Conservation (phyloP, 495 filamentous ascomycete genomes). For the Talaromyces nanjingensis region DNA sequence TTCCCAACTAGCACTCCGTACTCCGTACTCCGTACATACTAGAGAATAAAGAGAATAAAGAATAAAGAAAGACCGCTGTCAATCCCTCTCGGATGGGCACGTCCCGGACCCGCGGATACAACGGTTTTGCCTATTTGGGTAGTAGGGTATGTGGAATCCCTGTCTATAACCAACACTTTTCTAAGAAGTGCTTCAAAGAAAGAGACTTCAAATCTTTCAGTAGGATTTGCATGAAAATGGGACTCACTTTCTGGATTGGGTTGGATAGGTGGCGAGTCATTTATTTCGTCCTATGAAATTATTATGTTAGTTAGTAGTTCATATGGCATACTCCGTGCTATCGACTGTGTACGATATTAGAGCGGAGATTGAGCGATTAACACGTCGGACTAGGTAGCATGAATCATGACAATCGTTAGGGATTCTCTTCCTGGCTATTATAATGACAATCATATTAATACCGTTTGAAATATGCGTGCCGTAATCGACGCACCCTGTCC, state of each 20-base stretch:
- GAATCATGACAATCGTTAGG: not conserved
- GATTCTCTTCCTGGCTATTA: not conserved
- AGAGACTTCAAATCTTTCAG: no score
- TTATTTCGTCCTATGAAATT: no score
- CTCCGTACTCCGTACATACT: no score
- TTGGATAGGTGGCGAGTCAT: no score
- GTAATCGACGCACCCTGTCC: no score
- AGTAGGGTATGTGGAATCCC: not conserved
- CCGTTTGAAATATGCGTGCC: no score
- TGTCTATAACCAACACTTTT: not conserved
- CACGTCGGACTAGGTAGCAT: not conserved
- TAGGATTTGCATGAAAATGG: no score
- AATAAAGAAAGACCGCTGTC: not conserved
- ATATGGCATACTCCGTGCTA: not conserved
- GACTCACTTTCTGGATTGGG: no score
- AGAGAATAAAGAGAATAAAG: no score
- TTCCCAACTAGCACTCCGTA: not conserved
- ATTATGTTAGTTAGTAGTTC: not conserved
- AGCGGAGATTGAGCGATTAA: not conserved
- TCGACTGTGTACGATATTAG: not conserved
- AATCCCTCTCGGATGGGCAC: not conserved
- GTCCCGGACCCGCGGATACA: not conserved
- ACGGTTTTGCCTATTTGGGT: not conserved
- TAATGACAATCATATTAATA: not conserved
- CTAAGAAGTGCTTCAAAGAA: no score